A percentile compares a stretch with the other conserved stretches of the same genome.
These are phyloP conservation scores for Clitopilus passeckerianus DNA, from an alignment of 768 basidiomycete species.

Conservation along the genomic window DNA sequence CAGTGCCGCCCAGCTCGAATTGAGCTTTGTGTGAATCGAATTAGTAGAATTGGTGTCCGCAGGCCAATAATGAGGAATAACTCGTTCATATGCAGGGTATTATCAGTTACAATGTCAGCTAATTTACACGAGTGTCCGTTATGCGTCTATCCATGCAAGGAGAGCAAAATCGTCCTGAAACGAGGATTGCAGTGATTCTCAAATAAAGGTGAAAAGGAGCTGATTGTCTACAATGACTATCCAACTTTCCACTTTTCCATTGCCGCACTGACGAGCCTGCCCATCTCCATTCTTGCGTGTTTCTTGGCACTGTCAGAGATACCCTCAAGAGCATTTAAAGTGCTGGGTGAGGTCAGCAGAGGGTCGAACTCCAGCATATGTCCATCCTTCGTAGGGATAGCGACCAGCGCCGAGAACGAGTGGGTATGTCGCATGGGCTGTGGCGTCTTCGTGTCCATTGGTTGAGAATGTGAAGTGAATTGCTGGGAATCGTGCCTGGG, in stretches of 20 bases:
- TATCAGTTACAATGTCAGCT: slow-evolving; percentile 2
- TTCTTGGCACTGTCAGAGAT: slow-evolving; percentile 82
- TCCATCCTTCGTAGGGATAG: slow-evolving; percentile 79
- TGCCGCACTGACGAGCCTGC: slow-evolving; percentile 63
- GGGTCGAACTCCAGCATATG: slow-evolving; percentile 85
- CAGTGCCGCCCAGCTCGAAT: slow-evolving; percentile 49
- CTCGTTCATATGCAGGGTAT: neutral
- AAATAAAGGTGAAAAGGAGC: slow-evolving; percentile 1
- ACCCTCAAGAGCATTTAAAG: slow-evolving; percentile 72
- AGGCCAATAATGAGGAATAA: neutral
- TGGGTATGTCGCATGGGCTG: slow-evolving; percentile 27
- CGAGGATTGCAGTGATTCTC: slow-evolving; percentile 2
- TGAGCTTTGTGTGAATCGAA: slow-evolving; percentile 20
- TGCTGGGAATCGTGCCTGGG: slow-evolving; percentile 15
- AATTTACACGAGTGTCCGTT: neutral
- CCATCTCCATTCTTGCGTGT: slow-evolving; percentile 74
- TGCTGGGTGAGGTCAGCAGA: slow-evolving; percentile 61
- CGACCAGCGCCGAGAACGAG: slow-evolving; percentile 56
- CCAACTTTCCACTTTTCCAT: slow-evolving; percentile 73
- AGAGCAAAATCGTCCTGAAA: neutral
- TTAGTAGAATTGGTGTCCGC: neutral
- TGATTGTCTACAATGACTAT: slow-evolving; percentile 11
- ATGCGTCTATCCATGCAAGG: neutral
- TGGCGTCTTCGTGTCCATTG: slow-evolving; percentile 19
- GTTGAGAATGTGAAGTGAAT: slow-evolving; percentile 19